These are phyloP conservation scores for Hanseniaspora guilliermondii DNA, from an alignment of 805 yeast genomes.

Conservation along the genomic window DNA sequence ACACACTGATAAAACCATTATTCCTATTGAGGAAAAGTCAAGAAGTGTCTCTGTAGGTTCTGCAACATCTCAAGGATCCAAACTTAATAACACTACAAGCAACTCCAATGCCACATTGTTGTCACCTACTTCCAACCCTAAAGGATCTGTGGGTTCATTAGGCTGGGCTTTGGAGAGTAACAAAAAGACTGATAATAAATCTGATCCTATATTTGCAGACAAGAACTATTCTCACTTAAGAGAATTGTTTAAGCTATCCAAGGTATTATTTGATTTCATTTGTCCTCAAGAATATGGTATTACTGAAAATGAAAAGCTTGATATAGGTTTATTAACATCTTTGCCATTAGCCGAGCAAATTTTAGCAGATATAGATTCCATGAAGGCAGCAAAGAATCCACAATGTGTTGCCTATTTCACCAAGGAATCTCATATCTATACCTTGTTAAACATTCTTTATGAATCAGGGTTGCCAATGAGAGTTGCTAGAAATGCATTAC, in stretches of 20 bases:
- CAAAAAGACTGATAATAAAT: constrained; percentile 22
- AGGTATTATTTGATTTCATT: constrained; percentile 88
- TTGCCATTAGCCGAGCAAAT: constrained; percentile 87
- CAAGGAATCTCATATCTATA: constrained; percentile 92
- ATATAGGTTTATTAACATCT: constrained; percentile 87
- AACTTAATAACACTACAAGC: not conserved
- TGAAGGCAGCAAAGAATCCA: constrained; percentile 67
- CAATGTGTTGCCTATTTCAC: constrained; percentile 86
- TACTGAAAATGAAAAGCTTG: constrained; percentile 85
- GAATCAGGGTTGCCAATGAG: constrained; percentile 92
- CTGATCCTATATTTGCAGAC: constrained; percentile 52
- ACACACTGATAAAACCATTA: not conserved
- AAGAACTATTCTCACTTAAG: constrained; percentile 67
- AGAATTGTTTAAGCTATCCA: constrained; percentile 79
- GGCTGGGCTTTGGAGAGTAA: constrained; percentile 55
- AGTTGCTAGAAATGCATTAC: constrained; percentile 86
- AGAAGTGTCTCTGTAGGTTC: constrained; percentile 16
- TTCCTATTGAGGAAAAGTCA: not conserved
- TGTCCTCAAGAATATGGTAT: constrained; percentile 99
- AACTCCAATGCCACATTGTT: constrained; percentile 18
- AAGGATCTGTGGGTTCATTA: constrained; percentile 44
- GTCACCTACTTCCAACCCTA: constrained; percentile 19
- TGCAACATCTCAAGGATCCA: not conserved
- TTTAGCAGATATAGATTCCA: constrained; percentile 62
- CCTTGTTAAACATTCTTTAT: constrained; percentile 76